phyloP scores from a whole-genome alignment of 1,284 basidiomycete species.

The Tausonia pullulans region DNA sequence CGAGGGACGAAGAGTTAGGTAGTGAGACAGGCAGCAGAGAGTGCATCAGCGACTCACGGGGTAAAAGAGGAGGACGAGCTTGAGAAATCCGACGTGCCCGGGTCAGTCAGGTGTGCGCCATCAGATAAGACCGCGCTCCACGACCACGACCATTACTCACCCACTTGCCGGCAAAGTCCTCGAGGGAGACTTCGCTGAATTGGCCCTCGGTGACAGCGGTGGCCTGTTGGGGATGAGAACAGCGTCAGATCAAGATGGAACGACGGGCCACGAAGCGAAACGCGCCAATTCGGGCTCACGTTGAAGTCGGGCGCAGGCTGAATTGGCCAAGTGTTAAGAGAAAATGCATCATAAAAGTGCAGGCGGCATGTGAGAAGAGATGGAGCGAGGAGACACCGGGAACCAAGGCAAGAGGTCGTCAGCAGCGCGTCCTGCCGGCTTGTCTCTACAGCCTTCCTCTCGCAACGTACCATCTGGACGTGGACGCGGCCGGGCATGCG shows the following conservation, averaged over 20 bases:
- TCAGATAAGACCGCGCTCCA: background rate
- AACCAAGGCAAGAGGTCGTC: too few species aligned
- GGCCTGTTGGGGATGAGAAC: conserved; percentile 32
- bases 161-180: conserved; percentile 50
- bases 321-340: background rate
- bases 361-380: background rate
- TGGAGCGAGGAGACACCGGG: background rate
- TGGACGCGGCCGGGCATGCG: background rate
- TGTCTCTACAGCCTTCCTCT: background rate
- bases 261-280: too few species aligned
- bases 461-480: background rate
- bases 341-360: background rate
- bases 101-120: background rate
- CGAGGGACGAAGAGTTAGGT: background rate
- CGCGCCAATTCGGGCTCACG: too few species aligned
- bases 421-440: background rate
- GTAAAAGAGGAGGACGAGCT: conserved; percentile 69
- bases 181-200: conserved; percentile 62
- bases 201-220: conserved; percentile 60
- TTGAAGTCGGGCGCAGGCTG: conserved; percentile 7
- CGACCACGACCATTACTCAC: background rate
- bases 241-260: too few species aligned
- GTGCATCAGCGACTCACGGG: conserved; percentile 31
- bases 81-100: conserved; percentile 38
- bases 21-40: background rate